Evolutionary conservation across 2,329 filamentous ascomycete species (phyloP).

Genomic region (Arthrinium phaeospermum): DNA sequence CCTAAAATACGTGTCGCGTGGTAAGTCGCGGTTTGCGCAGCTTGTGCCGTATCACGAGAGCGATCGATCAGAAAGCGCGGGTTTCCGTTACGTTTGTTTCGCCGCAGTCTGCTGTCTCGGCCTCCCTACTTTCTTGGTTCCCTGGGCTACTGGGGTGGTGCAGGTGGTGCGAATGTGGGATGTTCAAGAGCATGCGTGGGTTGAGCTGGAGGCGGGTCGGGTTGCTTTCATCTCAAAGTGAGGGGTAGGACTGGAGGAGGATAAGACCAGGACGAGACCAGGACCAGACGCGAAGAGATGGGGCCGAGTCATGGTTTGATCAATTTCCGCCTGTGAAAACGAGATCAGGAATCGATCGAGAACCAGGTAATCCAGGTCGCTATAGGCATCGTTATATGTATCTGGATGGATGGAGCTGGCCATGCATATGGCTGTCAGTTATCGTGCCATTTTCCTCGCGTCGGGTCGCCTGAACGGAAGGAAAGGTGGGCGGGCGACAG

Average conservation of each 20-base stretch:
- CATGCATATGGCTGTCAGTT: not conserved
- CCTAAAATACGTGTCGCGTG: not conserved
- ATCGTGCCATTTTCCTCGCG: not conserved
- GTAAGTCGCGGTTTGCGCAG: not conserved
- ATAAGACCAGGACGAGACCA: not conserved
- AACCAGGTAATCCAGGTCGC: not conserved
- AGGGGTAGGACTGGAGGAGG: not conserved
- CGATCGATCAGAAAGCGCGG: not conserved
- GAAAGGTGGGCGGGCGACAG: not conserved
- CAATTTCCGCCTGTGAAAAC: not conserved
- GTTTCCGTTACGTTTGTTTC: not conserved
- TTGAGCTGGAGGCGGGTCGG: not conserved
- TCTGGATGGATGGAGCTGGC: not conserved
- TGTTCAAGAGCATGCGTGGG: not conserved
- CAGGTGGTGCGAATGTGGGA: conserved; percentile 13
- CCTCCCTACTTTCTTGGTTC: not conserved
- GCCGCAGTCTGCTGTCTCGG: not conserved
- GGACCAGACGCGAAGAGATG: not conserved
- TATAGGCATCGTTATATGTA: not conserved
- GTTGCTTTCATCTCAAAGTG: conserved; percentile 8
- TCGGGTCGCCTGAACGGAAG: not conserved
- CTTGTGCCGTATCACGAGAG: not conserved
- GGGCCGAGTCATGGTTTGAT: not conserved
- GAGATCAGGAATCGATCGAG: not conserved
- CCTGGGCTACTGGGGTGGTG: not conserved